A percentile compares a stretch with the other conserved stretches of the same genome.
Conservation (phyloP, 768 basidiomycete species). For the Austroboletus festivus region DNA sequence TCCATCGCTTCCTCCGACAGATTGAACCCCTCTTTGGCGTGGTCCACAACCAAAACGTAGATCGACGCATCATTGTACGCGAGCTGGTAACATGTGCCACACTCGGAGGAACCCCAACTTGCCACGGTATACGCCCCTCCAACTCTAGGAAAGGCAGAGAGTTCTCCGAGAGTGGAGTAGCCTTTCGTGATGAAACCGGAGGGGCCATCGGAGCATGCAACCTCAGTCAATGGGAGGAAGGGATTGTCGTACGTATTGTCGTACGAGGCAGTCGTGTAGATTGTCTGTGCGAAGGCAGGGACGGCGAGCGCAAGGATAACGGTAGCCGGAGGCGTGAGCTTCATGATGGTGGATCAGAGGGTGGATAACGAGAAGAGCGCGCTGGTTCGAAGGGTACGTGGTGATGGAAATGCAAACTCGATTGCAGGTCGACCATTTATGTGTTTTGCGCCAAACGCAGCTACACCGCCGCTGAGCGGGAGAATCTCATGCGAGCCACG, state of each 20-base stretch:
- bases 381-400: no score
- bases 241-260: conserved; percentile 32
- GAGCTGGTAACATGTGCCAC: conserved; percentile 34
- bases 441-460: no score
- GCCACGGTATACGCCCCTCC: conserved; percentile 34
- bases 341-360: conserved; percentile 24
- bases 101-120: conserved; percentile 27
- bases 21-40: neutral
- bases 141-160: conserved; percentile 32
- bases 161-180: conserved; percentile 32
- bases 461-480: no score
- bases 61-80: conserved; percentile 25
- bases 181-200: conserved; percentile 31
- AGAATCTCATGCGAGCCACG: no score
- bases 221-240: conserved; percentile 8
- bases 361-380: no score
- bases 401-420: no score
- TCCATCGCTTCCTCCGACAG: no score
- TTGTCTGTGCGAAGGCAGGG: conserved; percentile 11
- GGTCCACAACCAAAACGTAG: conserved; percentile 29
- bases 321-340: conserved; percentile 14
- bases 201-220: conserved; percentile 34
- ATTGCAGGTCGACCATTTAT: no score
- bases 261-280: no score
- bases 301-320: conserved; percentile 14